Conservation (phyloP, 2,329 filamentous ascomycete genomes). For the Cercospora janseana region DNA sequence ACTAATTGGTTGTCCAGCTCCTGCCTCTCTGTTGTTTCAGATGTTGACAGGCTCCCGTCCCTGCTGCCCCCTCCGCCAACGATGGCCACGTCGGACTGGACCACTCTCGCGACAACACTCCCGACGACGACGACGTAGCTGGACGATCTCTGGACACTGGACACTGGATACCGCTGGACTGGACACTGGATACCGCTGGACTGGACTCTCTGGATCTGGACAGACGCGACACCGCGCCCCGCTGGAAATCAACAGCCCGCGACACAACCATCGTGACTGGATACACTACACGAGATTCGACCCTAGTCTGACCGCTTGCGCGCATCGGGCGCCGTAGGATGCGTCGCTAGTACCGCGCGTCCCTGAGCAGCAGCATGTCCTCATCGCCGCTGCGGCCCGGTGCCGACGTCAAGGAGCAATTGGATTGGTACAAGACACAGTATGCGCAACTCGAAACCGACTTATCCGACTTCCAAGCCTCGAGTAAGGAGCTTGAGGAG, state of each 20-base stretch:
- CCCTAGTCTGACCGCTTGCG: neutral
- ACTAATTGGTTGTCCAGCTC: slow-evolving; percentile 1
- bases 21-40: slow-evolving; percentile 8
- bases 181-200: neutral
- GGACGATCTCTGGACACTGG: neutral
- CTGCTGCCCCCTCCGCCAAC: neutral
- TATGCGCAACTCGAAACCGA: slow-evolving; percentile 91
- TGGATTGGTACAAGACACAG: slow-evolving; percentile 93
- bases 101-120: neutral
- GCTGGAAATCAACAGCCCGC: neutral
- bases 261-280: neutral
- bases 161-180: neutral
- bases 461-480: slow-evolving; percentile 88
- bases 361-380: slow-evolving; percentile 30
- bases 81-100: slow-evolving; percentile 4
- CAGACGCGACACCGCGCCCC: neutral
- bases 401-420: slow-evolving; percentile 63
- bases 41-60: slow-evolving; percentile 11
- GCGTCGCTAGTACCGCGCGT: slow-evolving; percentile 36
- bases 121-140: slow-evolving; percentile 5
- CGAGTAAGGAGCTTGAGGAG: slow-evolving; percentile 87
- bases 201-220: slow-evolving; percentile 11
- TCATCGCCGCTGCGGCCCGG: slow-evolving; percentile 40
- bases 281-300: neutral
- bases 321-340: slow-evolving; percentile 21